These are phyloP conservation scores for Nakaseomyces nivariensis DNA, from an alignment of 1,139 yeast genomes.

Conservation along the genomic window DNA sequence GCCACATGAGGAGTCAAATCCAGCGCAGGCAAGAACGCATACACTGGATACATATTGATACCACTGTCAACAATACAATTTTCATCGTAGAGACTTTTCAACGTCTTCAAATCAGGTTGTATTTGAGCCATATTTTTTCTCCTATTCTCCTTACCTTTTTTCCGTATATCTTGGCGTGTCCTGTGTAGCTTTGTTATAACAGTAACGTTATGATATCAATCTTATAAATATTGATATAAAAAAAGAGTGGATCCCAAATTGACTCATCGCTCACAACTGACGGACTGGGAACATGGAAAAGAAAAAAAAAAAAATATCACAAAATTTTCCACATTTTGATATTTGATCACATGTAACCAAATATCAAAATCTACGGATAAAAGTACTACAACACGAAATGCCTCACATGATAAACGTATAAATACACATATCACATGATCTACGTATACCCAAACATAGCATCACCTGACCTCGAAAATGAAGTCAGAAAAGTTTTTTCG, in stretches of 20 bases:
- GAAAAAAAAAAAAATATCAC: neutral
- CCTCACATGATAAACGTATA: too few species aligned
- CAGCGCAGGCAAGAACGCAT: conserved; percentile 61
- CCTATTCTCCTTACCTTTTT: neutral
- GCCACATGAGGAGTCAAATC: conserved; percentile 85
- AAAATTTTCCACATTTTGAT: too few species aligned
- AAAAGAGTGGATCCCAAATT: neutral
- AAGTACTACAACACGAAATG: too few species aligned
- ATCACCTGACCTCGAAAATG: too few species aligned
- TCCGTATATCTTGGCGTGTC: too few species aligned
- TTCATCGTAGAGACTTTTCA: conserved; percentile 37
- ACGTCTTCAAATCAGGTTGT: conserved; percentile 53
- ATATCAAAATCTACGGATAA: neutral
- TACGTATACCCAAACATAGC: too few species aligned
- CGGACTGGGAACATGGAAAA: neutral
- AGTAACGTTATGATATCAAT: too few species aligned
- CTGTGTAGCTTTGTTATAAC: too few species aligned
- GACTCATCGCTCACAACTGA: neutral
- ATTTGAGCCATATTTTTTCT: conserved; percentile 18
- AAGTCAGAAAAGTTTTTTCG: too few species aligned
- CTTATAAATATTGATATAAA: too few species aligned
- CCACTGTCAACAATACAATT: conserved; percentile 28
- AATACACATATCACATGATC: too few species aligned
- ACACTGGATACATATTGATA: conserved; percentile 62
- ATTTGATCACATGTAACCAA: neutral